Conservation (phyloP, 2,329 filamentous ascomycete genomes). For the Plenodomus lindquistii region DNA sequence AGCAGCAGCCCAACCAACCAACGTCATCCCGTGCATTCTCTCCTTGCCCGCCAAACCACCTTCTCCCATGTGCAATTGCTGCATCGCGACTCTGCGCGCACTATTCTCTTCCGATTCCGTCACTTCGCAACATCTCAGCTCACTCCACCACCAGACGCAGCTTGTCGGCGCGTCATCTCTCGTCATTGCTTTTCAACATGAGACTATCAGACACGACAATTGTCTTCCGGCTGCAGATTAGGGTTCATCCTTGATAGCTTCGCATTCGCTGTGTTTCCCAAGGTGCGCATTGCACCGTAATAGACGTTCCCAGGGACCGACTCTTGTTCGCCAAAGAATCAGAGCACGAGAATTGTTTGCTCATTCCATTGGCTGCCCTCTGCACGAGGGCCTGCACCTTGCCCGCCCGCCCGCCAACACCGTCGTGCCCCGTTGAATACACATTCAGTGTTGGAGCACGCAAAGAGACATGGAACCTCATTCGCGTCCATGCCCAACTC, state of each 20-base stretch:
- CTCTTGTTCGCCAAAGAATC: slow-evolving; percentile 32
- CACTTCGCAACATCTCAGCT: background rate
- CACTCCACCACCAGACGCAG: slow-evolving; percentile 4
- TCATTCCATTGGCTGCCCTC: slow-evolving; percentile 37
- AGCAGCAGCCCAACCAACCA: slow-evolving; percentile 17
- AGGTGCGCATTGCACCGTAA: slow-evolving; percentile 31
- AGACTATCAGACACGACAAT: slow-evolving; percentile 15
- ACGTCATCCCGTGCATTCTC: background rate
- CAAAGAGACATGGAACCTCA: slow-evolving; percentile 40
- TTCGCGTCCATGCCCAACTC: slow-evolving; percentile 35
- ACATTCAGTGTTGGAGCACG: slow-evolving; percentile 40
- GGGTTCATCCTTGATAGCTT: slow-evolving; percentile 23
- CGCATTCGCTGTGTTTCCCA: slow-evolving; percentile 30
- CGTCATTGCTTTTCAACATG: slow-evolving; percentile 24
- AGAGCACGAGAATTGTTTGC: slow-evolving; percentile 33
- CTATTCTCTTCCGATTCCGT: background rate
- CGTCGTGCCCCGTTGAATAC: slow-evolving; percentile 37
- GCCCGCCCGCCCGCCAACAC: slow-evolving; percentile 25
- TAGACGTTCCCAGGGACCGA: slow-evolving; percentile 33
- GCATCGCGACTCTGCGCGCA: background rate
- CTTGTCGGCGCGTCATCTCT: slow-evolving; percentile 9
- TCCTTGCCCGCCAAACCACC: too few species aligned
- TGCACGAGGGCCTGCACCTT: slow-evolving; percentile 18
- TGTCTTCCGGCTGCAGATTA: slow-evolving; percentile 19
- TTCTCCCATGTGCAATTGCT: background rate